phyloP scores from a whole-genome alignment of 73 alveolate species.

The Paraurostyla sp. region DNA sequence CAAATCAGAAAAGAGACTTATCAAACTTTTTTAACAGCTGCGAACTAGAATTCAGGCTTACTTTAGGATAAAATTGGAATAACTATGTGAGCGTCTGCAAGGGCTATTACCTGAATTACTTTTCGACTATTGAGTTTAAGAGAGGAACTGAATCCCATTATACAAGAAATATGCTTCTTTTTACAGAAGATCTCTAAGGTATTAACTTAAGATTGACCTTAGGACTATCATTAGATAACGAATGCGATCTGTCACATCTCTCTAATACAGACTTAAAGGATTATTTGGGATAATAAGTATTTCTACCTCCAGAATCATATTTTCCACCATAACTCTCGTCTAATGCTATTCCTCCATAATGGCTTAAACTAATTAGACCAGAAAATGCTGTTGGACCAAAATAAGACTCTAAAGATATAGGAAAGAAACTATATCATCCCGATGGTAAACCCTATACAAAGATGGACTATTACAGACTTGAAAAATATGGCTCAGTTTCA shows the following conservation, averaged over 20 bases:
- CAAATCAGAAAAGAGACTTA: background rate
- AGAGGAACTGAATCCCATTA: conserved; percentile 42
- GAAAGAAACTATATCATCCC: background rate
- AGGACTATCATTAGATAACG: conserved; percentile 40
- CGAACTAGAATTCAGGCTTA: conserved; percentile 48
- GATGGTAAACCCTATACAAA: conserved; percentile 42
- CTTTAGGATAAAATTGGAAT: conserved; percentile 49
- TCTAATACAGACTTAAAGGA: background rate
- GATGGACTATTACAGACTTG: conserved; percentile 26
- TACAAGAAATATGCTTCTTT: conserved; percentile 17
- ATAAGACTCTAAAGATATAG: background rate
- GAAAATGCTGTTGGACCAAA: background rate
- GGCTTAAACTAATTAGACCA: conserved; percentile 14
- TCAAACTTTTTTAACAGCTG: conserved; percentile 7
- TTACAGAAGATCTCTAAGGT: conserved; percentile 26
- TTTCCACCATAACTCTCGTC: background rate
- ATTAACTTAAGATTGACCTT: conserved; percentile 25
- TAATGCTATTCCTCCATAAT: background rate
- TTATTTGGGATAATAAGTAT: background rate
- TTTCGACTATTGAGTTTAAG: background rate
- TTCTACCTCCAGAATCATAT: conserved; percentile 32
- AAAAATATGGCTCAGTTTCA: background rate
- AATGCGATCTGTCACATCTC: conserved; percentile 15
- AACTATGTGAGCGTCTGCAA: conserved; percentile 40
- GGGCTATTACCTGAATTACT: background rate